phyloP scores from a whole-genome alignment of 2,329 filamentous ascomycete genomes.

The Aspergillus chevalieri region DNA sequence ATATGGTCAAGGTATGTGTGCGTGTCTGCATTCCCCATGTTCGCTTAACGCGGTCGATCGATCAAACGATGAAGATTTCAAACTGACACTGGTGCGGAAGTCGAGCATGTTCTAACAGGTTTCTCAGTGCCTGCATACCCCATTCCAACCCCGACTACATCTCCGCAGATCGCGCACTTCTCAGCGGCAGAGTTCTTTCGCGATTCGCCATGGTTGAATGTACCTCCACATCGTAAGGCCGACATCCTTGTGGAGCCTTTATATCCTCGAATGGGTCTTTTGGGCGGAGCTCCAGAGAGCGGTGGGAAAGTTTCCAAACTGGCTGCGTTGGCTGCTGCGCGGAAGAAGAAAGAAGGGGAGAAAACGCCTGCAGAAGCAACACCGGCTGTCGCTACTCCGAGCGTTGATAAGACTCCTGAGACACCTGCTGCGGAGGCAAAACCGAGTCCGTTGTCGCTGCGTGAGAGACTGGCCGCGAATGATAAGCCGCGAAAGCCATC shows the following conservation, averaged over 20 bases:
- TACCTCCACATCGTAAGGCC: slow-evolving; percentile 61
- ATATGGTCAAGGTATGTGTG: slow-evolving; percentile 6
- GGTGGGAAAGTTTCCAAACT: slow-evolving; percentile 78
- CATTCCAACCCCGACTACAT: slow-evolving; percentile 11
- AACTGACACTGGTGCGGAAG: slow-evolving; percentile 29
- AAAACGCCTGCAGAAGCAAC: slow-evolving; percentile 33
- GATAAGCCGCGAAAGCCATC: slow-evolving; percentile 21
- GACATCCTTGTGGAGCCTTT: slow-evolving; percentile 57
- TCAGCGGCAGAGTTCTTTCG: slow-evolving; percentile 62
- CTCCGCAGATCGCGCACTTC: slow-evolving; percentile 25
- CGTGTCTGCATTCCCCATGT: slow-evolving; percentile 11
- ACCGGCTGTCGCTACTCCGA: slow-evolving; percentile 2
- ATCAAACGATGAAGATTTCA: slow-evolving; percentile 5
- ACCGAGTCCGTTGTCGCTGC: slow-evolving; percentile 27
- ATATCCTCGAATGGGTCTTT: slow-evolving; percentile 58
- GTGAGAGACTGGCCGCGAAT: slow-evolving; percentile 33
- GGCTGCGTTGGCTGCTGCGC: slow-evolving; percentile 77
- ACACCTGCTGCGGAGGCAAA: slow-evolving; percentile 14
- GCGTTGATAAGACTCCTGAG: slow-evolving; percentile 4
- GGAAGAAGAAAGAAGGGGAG: slow-evolving; percentile 74
- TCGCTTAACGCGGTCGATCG: slow-evolving; percentile 4
- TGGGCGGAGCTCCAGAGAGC: slow-evolving; percentile 65
- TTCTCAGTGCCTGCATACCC: slow-evolving; percentile 28
- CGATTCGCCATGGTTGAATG: slow-evolving; percentile 78
- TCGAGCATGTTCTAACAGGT: slow-evolving; percentile 34